Base-by-base conservation (phyloP, 2,329 filamentous ascomycete species). In the Venturia pyrina region DNA sequence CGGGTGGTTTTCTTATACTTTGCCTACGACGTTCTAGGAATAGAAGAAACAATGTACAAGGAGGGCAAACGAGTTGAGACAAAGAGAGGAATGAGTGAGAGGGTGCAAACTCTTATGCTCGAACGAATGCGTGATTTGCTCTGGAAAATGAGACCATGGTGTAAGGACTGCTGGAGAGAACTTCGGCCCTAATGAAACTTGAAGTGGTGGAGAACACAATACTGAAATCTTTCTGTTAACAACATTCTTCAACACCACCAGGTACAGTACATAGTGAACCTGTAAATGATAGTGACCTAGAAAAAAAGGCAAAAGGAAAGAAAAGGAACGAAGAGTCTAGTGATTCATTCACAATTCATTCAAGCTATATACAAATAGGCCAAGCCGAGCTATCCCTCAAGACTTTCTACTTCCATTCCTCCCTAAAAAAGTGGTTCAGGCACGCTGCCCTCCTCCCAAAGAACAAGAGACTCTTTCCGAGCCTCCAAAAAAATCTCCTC, bases 271-370 rank as follows among this genome's bases (percentile, higher is more conserved):
- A 4, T 2, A 28, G 28, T 28, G 28, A 28, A 28, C 7, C 37
- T 7, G 11, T 1, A 11, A 40, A 5, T 40, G 11, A 8, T 5
- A 40, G 7, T 8, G 37, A 40, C 6, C 3, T 11, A 40, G 2
- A 5, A 40, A 40, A 11, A 8, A 19, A 37, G 21, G 19, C 24
- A 32, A 37, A 21, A 59, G 6, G 37, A 5, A 37, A 56, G 6
- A 59, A 37, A n/a, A 13, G 32, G 28, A 21, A n/a, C 53, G 17
- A n/a, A 37, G 15, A 21, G 3, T 59, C 21, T 40, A 19, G 32
- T 59, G 53, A 59, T 59, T 56, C 50, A 56, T 56, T 56, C 21
- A 59, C 32, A 19, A 59, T 59, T 59, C 53, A 37, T 59, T 19
- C 32, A 21, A 59, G 28, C 53, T 59, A 59, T 59, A n/a, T 59